phyloP scores from a whole-genome alignment of 2,329 filamentous ascomycete genomes.

The Didymosphaeria variabile region DNA sequence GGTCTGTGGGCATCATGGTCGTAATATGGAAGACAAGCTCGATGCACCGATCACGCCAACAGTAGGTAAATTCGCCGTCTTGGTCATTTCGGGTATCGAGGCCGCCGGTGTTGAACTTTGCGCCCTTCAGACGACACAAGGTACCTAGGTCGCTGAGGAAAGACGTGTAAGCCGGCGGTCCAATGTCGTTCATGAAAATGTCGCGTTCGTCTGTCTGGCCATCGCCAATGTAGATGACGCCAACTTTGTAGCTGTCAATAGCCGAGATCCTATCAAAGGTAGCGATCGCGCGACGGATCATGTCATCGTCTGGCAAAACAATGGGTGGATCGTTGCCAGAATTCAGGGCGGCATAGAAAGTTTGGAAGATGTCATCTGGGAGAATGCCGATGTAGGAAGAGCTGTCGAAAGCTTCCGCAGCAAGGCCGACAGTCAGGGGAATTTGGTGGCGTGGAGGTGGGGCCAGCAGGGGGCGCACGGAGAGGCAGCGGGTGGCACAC shows the following conservation, averaged over 20 bases:
- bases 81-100: conserved; percentile 78
- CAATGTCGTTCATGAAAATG: conserved; percentile 85
- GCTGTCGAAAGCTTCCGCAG: conserved; percentile 54
- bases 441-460: conserved; percentile 53
- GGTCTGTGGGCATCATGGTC: conserved; percentile 95
- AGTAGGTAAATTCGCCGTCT: conserved; percentile 89
- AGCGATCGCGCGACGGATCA: conserved; percentile 76
- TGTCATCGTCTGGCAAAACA: conserved; percentile 75
- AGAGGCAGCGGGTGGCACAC: conserved; percentile 55
- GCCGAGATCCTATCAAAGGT: conserved; percentile 88
- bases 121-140: conserved; percentile 79
- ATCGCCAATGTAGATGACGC: conserved; percentile 91
- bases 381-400: conserved; percentile 68
- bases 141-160: conserved; percentile 86
- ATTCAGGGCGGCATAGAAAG: conserved; percentile 67
- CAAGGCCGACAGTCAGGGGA: conserved; percentile 50
- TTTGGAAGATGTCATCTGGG: conserved; percentile 77
- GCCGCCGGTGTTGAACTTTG: conserved; percentile 92
- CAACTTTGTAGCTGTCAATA: conserved; percentile 94
- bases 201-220: conserved; percentile 83
- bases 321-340: conserved; percentile 68
- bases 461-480: conserved; percentile 47
- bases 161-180: conserved; percentile 85
- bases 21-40: conserved; percentile 96
- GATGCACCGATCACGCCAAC: conserved; percentile 93